A percentile compares a stretch with the other conserved stretches of the same genome.
Evolutionary conservation across 331 rosid genomes (phyloP).

Genomic region (Rosa hybrid): DNA sequence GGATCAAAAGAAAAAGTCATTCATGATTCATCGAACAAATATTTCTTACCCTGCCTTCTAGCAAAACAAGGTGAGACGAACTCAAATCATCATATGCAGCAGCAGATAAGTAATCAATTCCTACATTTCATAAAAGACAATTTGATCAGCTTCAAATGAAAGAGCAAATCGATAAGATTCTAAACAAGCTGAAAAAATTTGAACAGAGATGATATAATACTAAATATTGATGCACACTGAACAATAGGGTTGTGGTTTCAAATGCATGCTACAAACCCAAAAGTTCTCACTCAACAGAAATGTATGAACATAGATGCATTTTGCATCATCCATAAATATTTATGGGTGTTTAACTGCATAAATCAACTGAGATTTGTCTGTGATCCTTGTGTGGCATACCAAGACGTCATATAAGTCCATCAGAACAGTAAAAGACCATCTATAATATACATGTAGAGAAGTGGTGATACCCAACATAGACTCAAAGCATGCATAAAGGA

Average conservation of each 20-base stretch:
- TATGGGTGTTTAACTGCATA: neutral
- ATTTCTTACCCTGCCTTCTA: constrained; percentile 75
- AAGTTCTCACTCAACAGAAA: neutral
- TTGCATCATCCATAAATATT: neutral
- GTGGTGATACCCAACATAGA: too few relatives aligned
- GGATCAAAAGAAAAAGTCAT: neutral
- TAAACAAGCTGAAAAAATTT: neutral
- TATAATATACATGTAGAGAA: neutral
- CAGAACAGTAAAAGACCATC: neutral
- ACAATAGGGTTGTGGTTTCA: neutral
- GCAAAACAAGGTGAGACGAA: constrained; percentile 66
- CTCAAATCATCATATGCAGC: constrained; percentile 72
- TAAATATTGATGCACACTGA: neutral
- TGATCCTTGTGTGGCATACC: neutral
- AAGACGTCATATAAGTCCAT: neutral
- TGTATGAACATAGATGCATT: neutral
- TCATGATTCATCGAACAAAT: constrained; percentile 10
- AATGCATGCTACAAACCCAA: neutral
- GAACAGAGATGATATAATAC: neutral
- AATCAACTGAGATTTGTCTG: neutral
- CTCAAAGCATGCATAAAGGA: neutral
- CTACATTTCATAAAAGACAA: constrained; percentile 46
- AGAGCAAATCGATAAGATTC: neutral
- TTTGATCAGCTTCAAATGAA: constrained; percentile 22
- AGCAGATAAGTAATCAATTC: constrained; percentile 88